Conservation (phyloP, 306 rosid genomes). For the Ormosia emarginata region DNA sequence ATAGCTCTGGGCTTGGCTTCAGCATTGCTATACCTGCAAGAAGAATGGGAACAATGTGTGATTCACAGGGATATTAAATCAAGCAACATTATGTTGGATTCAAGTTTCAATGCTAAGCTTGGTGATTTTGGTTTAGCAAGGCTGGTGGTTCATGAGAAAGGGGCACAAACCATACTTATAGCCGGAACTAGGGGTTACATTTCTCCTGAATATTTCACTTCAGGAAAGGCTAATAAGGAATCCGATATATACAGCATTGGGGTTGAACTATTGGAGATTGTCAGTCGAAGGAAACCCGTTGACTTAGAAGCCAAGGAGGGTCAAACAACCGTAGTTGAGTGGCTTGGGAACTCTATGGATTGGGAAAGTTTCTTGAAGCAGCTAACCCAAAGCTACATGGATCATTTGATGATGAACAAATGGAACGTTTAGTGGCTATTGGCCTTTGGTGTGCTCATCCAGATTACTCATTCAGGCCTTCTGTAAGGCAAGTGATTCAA, state of each 20-base stretch:
- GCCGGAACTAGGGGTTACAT: conserved; percentile 44
- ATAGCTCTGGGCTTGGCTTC: conserved; percentile 36
- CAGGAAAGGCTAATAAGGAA: conserved; percentile 33
- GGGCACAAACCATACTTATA: conserved; percentile 26
- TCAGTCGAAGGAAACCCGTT: conserved; percentile 29
- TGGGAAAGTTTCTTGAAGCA: conserved; percentile 19
- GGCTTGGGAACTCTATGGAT: conserved; percentile 43
- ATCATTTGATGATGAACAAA: conserved; percentile 27
- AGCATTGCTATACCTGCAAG: conserved; percentile 38
- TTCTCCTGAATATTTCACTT: conserved; percentile 36
- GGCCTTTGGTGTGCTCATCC: conserved; percentile 54
- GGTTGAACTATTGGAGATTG: conserved; percentile 38
- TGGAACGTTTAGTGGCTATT: conserved; percentile 25
- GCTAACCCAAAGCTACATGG: conserved; percentile 25
- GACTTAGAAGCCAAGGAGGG: conserved; percentile 10
- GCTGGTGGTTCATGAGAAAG: conserved; percentile 36
- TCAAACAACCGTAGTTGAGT: conserved; percentile 24
- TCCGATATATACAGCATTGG: conserved; percentile 43
- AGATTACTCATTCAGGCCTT: conserved; percentile 29
- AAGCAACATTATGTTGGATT: conserved; percentile 49
- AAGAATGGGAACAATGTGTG: conserved; percentile 47
- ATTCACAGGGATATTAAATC: conserved; percentile 50
- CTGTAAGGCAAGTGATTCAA: conserved; percentile 34
- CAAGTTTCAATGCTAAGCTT: conserved; percentile 37
- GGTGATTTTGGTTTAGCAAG: conserved; percentile 52